These are phyloP conservation scores for Coniosporium tulheliwenetii DNA, from an alignment of 2,329 filamentous ascomycete species.

Conservation along the genomic window DNA sequence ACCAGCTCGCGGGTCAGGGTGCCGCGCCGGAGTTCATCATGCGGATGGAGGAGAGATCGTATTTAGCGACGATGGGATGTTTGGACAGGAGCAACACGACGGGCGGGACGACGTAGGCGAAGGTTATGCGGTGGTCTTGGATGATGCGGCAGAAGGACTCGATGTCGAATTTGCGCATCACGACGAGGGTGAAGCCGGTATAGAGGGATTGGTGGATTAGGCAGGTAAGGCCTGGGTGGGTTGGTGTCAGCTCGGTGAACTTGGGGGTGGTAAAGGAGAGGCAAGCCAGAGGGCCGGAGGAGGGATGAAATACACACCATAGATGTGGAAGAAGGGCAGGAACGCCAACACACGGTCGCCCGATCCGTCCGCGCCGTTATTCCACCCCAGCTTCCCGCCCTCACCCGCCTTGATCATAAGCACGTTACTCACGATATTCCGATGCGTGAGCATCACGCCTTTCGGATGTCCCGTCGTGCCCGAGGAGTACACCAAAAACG, in stretches of 20 bases:
- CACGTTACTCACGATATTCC: constrained; percentile 64
- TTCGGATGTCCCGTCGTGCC: constrained; percentile 88
- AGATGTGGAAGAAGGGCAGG: constrained; percentile 84
- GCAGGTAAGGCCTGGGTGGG: constrained; percentile 47
- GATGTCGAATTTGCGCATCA: constrained; percentile 70
- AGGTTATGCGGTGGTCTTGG: constrained; percentile 60
- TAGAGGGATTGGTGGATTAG: constrained; percentile 55
- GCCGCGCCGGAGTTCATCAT: constrained; percentile 84
- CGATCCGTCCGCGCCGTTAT: constrained; percentile 42
- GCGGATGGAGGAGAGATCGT: constrained; percentile 62
- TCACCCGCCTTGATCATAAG: constrained; percentile 41
- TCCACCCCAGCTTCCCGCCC: constrained; percentile 37
- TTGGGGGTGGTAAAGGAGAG: background rate
- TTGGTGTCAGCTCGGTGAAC: background rate
- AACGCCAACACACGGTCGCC: constrained; percentile 64
- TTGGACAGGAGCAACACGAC: constrained; percentile 71
- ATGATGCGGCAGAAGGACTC: constrained; percentile 63
- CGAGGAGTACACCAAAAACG: constrained; percentile 76
- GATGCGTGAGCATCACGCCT: constrained; percentile 74
- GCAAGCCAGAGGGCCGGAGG: background rate
- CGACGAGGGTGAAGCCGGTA: constrained; percentile 48
- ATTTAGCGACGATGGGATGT: constrained; percentile 60
- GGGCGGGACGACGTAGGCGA: constrained; percentile 70
- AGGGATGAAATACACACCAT: constrained; percentile 39
- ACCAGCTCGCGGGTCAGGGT: constrained; percentile 72